phyloP scores from a whole-genome alignment of 2,329 filamentous ascomycete genomes.

The Thielaviopsis populi region DNA sequence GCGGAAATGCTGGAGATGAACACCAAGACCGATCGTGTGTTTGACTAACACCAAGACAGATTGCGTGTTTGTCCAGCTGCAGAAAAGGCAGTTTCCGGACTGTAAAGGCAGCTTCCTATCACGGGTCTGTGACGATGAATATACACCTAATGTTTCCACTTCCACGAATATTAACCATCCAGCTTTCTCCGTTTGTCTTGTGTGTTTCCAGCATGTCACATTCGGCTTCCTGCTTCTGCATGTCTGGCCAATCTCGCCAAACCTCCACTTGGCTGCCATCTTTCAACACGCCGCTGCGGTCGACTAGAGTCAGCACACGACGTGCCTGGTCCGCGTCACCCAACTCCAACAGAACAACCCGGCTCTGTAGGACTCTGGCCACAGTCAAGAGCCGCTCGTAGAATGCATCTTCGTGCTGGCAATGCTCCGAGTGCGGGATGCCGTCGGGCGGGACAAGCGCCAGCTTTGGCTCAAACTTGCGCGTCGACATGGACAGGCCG shows the following conservation, averaged over 20 bases:
- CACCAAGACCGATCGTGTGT: constrained; percentile 21
- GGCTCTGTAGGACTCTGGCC: constrained; percentile 34
- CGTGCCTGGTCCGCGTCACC: constrained; percentile 53
- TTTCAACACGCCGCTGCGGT: constrained; percentile 19
- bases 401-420: constrained; percentile 40
- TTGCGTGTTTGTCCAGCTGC: constrained; percentile 20
- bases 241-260: constrained; percentile 54
- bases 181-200: neutral
- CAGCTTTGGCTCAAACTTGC: constrained; percentile 63
- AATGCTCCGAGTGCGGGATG: constrained; percentile 23
- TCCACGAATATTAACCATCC: constrained; percentile 9
- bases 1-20: constrained; percentile 59
- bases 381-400: constrained; percentile 50
- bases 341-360: constrained; percentile 52
- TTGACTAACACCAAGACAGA: constrained; percentile 3
- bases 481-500: constrained; percentile 54
- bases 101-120: neutral
- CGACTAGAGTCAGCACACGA: constrained; percentile 34
- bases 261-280: constrained; percentile 38
- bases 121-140: constrained; percentile 11
- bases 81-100: neutral
- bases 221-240: neutral
- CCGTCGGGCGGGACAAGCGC: constrained; percentile 50
- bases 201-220: neutral
- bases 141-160: constrained; percentile 15